Evolutionary conservation across 805 yeast species (phyloP).

Genomic region (Wickerhamia fluorescens): DNA sequence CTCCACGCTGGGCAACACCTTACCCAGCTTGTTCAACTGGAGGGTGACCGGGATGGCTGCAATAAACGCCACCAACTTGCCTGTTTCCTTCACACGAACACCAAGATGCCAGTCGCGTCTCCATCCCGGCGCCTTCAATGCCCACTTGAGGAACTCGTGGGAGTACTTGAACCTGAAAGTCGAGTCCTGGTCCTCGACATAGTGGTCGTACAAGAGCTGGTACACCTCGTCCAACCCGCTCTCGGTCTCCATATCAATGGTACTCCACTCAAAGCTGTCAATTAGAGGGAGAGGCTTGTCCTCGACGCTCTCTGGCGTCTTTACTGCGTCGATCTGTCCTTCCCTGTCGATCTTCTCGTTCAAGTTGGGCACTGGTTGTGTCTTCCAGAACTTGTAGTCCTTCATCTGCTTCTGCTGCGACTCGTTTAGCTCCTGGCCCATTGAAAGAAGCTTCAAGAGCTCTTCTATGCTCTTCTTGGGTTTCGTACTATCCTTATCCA

Average conservation of each 20-base stretch:
- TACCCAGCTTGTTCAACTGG: conserved; percentile 45
- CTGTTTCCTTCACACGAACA: conserved; percentile 72
- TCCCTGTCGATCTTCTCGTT: conserved; percentile 61
- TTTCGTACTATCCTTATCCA: conserved; percentile 3
- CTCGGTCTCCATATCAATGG: conserved; percentile 51
- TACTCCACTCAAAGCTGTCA: conserved; percentile 83
- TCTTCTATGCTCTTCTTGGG: conserved; percentile 46
- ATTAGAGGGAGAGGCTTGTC: conserved; percentile 64
- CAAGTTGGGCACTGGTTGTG: conserved; percentile 86
- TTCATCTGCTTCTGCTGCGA: conserved; percentile 57
- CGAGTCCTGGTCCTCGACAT: conserved; percentile 91
- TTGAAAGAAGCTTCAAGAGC: conserved; percentile 45
- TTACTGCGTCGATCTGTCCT: conserved; percentile 71
- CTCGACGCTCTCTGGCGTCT: conserved; percentile 68
- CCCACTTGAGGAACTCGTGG: conserved; percentile 82
- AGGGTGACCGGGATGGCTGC: conserved; percentile 80
- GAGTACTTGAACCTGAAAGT: conserved; percentile 88
- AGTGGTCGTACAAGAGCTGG: conserved; percentile 74
- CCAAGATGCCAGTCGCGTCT: conserved; percentile 85
- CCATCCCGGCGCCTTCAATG: conserved; percentile 92
- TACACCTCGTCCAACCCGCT: conserved; percentile 70
- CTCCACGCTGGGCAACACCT: conserved; percentile 60
- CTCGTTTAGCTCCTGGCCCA: conserved; percentile 49
- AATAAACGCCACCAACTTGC: conserved; percentile 84
- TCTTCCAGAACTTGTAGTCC: conserved; percentile 94